Base-by-base conservation (phyloP, 2,329 filamentous ascomycete species). In the Colletotrichum siamense region DNA sequence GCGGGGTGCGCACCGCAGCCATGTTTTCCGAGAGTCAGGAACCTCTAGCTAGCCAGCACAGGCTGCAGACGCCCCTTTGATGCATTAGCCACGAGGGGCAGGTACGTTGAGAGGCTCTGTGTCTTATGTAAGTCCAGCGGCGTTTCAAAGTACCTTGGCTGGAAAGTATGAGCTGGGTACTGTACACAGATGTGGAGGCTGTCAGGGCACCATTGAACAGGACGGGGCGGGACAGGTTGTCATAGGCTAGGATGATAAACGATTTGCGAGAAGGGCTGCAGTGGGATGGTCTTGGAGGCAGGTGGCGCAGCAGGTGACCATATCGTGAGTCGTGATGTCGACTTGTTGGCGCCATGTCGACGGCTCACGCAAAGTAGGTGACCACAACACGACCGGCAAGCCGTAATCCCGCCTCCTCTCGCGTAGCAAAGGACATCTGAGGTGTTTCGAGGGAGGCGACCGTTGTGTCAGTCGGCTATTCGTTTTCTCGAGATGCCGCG, bases 181-280 rank as follows among this genome's bases (percentile, higher is more conserved):
- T 44, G 59, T 71, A 44, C 30, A 64, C 44, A 26, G n/a, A 22
- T 55, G 18, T 30, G 59, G 71, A 64, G 36, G 24, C 22, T 22
- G 44, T 16, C 13, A 30, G 28, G 28, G n/a, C 72, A 28, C 59
- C 24, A 22, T 71, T 59, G 49, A 68, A 6, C 28, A 55, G 34
- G 66, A 59, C 52, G 66, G 66, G 52, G 26, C 59, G 67, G 66
- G 32, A 71, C 3, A 71, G 44, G 44, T 16, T 59, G 44, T 32
- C 22, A 64, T 63, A 63, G 65, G 59, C 39, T 26, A 2, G 26
- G 0, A 18, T 44, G 63, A 15, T 16, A 61, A 0, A 52, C 44
- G 36, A n/a, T 22, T 16, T 16, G 24, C 18, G 16, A 10, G 28
- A 30, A 22, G 28, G 24, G 52, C 24, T 18, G 10, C 13, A 32